These are phyloP conservation scores for Echites panduratus DNA, from an alignment of 257 asterid genomes.

Conservation along the genomic window DNA sequence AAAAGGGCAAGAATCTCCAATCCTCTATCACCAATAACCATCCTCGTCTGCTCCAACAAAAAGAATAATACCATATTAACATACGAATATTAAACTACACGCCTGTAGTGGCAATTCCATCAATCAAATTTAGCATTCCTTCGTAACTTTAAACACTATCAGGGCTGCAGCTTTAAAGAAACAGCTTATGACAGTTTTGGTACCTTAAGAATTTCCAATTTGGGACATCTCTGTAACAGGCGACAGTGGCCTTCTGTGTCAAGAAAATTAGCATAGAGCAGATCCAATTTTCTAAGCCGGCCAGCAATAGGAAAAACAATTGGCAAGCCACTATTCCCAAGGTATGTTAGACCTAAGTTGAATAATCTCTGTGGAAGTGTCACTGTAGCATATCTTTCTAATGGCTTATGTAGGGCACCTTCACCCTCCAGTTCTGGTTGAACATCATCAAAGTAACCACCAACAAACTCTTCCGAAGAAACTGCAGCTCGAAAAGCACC, in stretches of 20 bases:
- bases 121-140: too few relatives aligned
- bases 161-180: not conserved
- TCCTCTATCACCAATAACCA: slow-evolving; percentile 82
- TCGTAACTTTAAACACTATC: not conserved
- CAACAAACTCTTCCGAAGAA: slow-evolving; percentile 69
- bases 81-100: not conserved
- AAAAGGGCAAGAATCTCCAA: slow-evolving; percentile 54
- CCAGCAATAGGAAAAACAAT: slow-evolving; percentile 59
- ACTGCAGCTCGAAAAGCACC: slow-evolving; percentile 53
- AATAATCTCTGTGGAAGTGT: slow-evolving; percentile 47
- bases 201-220: slow-evolving; percentile 81
- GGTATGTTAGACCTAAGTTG: slow-evolving; percentile 55
- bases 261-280: slow-evolving; percentile 62
- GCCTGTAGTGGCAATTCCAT: not conserved
- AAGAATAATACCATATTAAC: not conserved
- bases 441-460: slow-evolving; percentile 48
- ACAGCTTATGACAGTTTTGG: too few relatives aligned
- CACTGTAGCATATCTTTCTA: slow-evolving; percentile 36
- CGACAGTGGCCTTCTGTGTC: slow-evolving; percentile 79
- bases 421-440: slow-evolving; percentile 49
- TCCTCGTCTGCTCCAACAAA: slow-evolving; percentile 46
- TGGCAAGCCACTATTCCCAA: slow-evolving; percentile 58
- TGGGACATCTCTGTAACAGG: slow-evolving; percentile 59
- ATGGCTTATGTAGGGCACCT: slow-evolving; percentile 40
- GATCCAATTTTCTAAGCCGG: slow-evolving; percentile 65